A percentile compares a stretch with the other conserved stretches of the same genome.
phyloP scores from a whole-genome alignment of 2,329 filamentous ascomycete species.

The Sporothrix euskadiensis region DNA sequence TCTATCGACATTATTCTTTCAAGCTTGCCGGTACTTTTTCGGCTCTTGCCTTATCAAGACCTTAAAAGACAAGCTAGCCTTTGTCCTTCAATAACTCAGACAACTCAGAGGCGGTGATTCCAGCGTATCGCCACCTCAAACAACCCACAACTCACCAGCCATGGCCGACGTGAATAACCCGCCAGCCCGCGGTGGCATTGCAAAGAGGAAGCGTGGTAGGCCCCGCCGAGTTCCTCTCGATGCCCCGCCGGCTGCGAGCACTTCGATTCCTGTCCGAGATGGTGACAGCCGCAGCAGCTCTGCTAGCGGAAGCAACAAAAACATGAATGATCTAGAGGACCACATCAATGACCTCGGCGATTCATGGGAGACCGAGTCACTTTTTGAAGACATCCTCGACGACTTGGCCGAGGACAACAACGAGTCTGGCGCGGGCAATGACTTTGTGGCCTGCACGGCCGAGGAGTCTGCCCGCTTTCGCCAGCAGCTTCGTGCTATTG shows the following conservation, averaged over 20 bases:
- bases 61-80: not conserved
- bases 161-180: conserved; percentile 18
- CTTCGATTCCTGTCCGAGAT: not conserved
- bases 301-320: conserved; percentile 15
- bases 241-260: not conserved
- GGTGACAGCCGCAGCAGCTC: conserved; percentile 12
- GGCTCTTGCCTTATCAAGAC: not conserved
- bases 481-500: conserved; percentile 70
- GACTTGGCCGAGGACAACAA: conserved; percentile 56
- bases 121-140: not conserved
- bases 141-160: not conserved
- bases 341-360: conserved; percentile 54
- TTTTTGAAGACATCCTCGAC: conserved; percentile 64
- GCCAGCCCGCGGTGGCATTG: conserved; percentile 15
- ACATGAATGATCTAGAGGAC: conserved; percentile 50
- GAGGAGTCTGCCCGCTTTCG: conserved; percentile 70
- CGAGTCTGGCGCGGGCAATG: conserved; percentile 41
- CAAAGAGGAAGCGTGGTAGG: conserved; percentile 28
- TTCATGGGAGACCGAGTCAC: conserved; percentile 64
- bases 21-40: not conserved
- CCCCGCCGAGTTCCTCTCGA: conserved; percentile 23
- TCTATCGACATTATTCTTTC: not conserved
- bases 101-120: not conserved
- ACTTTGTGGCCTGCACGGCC: conserved; percentile 60
- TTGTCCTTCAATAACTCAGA: not conserved